A percentile compares a stretch with the other conserved stretches of the same genome.
Conservation (phyloP, 192 early-diverging fungal genomes). For the Phycomyces nitens region DNA sequence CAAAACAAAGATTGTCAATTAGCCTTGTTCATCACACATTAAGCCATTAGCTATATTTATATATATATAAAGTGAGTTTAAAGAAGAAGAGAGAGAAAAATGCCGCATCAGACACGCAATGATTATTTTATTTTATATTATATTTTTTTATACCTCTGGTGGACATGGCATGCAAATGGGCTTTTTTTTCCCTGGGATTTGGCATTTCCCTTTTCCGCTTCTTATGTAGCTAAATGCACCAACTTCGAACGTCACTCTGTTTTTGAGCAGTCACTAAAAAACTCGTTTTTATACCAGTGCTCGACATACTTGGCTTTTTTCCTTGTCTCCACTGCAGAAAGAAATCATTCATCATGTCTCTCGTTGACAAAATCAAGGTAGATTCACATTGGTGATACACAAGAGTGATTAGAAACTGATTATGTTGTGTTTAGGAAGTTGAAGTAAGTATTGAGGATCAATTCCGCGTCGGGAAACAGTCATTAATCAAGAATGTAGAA, state of each 20-base stretch:
- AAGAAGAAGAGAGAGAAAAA: too few species aligned
- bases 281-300: slow-evolving; percentile 4
- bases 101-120: background rate
- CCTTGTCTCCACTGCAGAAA: background rate
- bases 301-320: background rate
- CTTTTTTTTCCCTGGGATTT: background rate
- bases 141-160: too few species aligned
- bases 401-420: background rate
- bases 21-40: too few species aligned
- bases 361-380: slow-evolving; percentile 57
- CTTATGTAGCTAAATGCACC: background rate
- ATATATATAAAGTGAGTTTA: too few species aligned
- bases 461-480: background rate
- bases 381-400: background rate
- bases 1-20: background rate
- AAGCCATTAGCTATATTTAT: too few species aligned
- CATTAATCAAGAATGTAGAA: slow-evolving; percentile 41
- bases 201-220: background rate
- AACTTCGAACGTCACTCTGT: background rate
- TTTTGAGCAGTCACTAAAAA: slow-evolving; percentile 3
- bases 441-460: slow-evolving; percentile 6
- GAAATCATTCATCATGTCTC: slow-evolving; percentile 41
- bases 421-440: slow-evolving; percentile 10
- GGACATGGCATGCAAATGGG: background rate
- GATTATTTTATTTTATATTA: too few species aligned